Base-by-base conservation (phyloP, 768 basidiomycete species). In the Panus rudis region DNA sequence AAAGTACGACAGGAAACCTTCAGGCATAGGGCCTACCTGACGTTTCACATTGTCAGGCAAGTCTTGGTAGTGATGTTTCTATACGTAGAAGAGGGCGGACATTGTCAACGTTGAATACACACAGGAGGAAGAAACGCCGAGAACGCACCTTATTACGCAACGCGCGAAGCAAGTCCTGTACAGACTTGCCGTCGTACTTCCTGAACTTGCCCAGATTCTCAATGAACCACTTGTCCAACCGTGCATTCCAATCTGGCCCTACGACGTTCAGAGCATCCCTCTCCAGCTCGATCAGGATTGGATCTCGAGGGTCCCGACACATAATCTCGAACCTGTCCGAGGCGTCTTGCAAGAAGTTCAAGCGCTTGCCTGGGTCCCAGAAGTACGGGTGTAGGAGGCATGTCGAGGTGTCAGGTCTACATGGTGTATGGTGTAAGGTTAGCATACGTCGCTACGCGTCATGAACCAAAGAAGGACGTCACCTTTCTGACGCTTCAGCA, bases 51-150 rank as follows among this genome's bases (percentile, higher is more conserved):
- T 79, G 50, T 92, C 90, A 2, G 94, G 94, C 10, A 99, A 66
- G 63, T 99, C 96, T 65, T 97, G 94, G 58, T 94, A 96, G 58
- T 97, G 93, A 50, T 97, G 86, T 86, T 92, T 94, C 92, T 93
- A 54, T 17, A 39, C 6, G n/a, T n/a, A 47, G 31, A 19, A 7
- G 24, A 16, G 20, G 26, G 37, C 13, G 30, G 6, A 42, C 40
- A 37, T 20, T 27, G 46, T 42, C 25, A 42, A 22, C 27, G 38
- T 24, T 12, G 13, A 14, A 24, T 26, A n/a, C 22, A 24, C 19
- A 34, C 3, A 14, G 20, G 12, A 12, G 42, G 21, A 37, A 43
- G 19, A 16, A 24, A 14, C 39, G 26, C 11, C 1, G 16, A 6
- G 4, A n/a, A 62, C 79, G 32, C 45, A 91, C 92, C 76, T 99